A percentile compares a stretch with the other conserved stretches of the same genome.
These are phyloP conservation scores for Microsporum ferrugineum DNA, from an alignment of 2,329 filamentous ascomycete genomes.

Conservation along the genomic window DNA sequence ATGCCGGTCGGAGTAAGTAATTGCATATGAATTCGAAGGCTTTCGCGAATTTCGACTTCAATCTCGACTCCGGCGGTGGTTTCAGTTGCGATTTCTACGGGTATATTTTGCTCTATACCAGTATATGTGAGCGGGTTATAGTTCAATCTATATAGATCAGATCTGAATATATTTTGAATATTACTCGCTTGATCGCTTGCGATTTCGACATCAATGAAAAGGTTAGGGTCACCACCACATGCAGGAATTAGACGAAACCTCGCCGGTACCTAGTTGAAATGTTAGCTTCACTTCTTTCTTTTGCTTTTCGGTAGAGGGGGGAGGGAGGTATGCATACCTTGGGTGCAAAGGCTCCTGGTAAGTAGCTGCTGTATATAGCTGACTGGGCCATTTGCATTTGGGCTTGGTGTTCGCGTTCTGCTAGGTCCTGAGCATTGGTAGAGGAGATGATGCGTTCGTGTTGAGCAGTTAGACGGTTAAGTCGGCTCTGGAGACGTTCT, in stretches of 20 bases:
- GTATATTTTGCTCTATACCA: conserved; percentile 1
- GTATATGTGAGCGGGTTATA: neutral
- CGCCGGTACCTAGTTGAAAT: neutral
- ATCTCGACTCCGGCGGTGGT: neutral
- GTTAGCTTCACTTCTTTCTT: neutral
- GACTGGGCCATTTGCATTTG: conserved; percentile 28
- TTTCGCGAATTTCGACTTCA: conserved; percentile 1
- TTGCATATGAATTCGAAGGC: conserved; percentile 4
- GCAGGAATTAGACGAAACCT: neutral
- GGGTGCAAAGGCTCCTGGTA: neutral
- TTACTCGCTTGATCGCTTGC: neutral
- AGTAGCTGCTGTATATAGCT: neutral
- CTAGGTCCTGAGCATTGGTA: conserved; percentile 47
- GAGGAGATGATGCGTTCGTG: conserved; percentile 45
- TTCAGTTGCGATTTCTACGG: neutral
- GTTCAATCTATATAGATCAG: conserved; percentile 3
- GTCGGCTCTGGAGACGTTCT: conserved; percentile 48
- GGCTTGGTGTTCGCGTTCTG: conserved; percentile 42
- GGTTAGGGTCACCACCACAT: neutral
- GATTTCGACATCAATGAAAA: conserved; percentile 1
- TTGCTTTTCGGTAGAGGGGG: neutral
- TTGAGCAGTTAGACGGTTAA: conserved; percentile 49
- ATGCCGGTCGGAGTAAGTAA: neutral
- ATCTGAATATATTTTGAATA: conserved; percentile 2
- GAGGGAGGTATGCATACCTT: neutral